Percentiles rank a stretch among this genome's conserved stretches.
phyloP scores from a whole-genome alignment of 2,329 filamentous ascomycete species.

The Colletotrichum salicis region DNA sequence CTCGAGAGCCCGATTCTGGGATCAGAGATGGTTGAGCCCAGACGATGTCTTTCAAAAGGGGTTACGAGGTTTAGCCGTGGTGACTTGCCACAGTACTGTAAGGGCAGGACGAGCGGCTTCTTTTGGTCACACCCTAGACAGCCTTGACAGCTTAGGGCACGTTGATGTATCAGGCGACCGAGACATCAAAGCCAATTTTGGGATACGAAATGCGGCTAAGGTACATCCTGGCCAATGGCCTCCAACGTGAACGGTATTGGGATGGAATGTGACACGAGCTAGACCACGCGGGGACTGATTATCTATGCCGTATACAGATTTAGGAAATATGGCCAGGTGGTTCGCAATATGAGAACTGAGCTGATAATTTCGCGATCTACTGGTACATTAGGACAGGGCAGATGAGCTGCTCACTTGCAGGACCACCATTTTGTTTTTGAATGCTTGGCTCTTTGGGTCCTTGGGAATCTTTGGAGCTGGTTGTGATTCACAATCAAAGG shows the following conservation, averaged over 20 bases:
- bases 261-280: background rate
- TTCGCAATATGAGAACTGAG: background rate
- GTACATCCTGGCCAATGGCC: background rate
- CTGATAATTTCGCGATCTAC: background rate
- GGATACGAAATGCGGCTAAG: background rate
- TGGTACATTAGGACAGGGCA: background rate
- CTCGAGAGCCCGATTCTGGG: no score
- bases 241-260: background rate
- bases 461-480: background rate
- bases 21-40: no score
- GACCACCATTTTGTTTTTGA: background rate
- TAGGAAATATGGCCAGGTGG: background rate
- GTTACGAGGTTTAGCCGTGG: no score
- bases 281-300: background rate
- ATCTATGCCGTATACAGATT: background rate
- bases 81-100: no score
- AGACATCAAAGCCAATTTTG: background rate
- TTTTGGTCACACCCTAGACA: no score
- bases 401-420: background rate
- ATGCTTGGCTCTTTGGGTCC: background rate
- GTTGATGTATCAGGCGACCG: background rate
- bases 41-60: no score
- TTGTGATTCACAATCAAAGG: background rate
- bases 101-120: no score
- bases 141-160: no score